phyloP scores from a whole-genome alignment of 768 basidiomycete species.

The Lanmaoa rubissima region DNA sequence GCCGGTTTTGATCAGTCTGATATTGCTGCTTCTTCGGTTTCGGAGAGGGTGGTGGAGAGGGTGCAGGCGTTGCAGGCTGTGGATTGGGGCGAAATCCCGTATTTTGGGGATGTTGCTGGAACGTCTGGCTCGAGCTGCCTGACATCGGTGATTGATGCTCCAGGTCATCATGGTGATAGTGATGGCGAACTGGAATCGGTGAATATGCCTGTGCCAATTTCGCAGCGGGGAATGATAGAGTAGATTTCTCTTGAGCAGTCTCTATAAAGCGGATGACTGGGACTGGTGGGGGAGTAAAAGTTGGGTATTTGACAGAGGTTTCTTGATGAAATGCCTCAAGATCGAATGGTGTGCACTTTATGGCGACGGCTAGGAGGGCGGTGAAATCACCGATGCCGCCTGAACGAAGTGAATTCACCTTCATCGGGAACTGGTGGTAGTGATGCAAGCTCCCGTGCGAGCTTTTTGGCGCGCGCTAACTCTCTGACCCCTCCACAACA shows the following conservation, averaged over 20 bases:
- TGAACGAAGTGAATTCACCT: slow-evolving; percentile 30
- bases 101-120: slow-evolving; percentile 34
- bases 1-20: slow-evolving; percentile 92
- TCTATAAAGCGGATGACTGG: slow-evolving; percentile 35
- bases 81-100: slow-evolving; percentile 39
- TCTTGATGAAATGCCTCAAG: slow-evolving; percentile 88
- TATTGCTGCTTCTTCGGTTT: slow-evolving; percentile 99
- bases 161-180: slow-evolving; percentile 84
- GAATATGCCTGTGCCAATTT: slow-evolving; percentile 88
- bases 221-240: slow-evolving; percentile 42
- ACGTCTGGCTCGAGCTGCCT: slow-evolving; percentile 34
- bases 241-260: slow-evolving; percentile 28
- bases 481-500: slow-evolving; percentile 94
- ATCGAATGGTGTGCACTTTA: slow-evolving; percentile 91
- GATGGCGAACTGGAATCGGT: slow-evolving; percentile 91
- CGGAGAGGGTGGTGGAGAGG: slow-evolving; percentile 77
- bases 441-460: slow-evolving; percentile 82
- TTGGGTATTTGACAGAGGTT: slow-evolving; percentile 93
- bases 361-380: slow-evolving; percentile 47
- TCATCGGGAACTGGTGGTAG: slow-evolving; percentile 56
- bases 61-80: slow-evolving; percentile 87
- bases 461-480: slow-evolving; percentile 73
- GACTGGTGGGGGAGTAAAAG: slow-evolving; percentile 67
- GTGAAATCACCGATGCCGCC: slow-evolving; percentile 3
- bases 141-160: slow-evolving; percentile 49